Conservation (phyloP, 305 asterid species). For the Plantago rigida region DNA sequence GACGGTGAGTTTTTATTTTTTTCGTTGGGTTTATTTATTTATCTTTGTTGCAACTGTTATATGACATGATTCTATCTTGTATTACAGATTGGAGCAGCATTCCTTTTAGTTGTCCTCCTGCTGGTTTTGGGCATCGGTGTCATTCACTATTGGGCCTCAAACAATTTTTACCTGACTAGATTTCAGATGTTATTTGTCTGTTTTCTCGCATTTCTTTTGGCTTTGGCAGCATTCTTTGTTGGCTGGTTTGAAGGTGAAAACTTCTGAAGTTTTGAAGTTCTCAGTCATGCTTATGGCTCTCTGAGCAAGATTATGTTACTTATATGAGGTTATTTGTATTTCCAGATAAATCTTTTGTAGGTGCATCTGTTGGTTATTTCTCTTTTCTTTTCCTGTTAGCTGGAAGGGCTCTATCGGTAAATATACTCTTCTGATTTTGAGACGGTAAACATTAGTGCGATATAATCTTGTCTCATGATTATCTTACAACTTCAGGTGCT, state of each 20-base stretch:
- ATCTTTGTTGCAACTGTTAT: constrained; percentile 14
- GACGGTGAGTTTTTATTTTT: constrained; percentile 54
- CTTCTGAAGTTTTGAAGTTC: constrained; percentile 7
- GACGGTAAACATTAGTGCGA: constrained; percentile 4
- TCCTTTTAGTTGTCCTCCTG: constrained; percentile 82
- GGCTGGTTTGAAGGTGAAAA: constrained; percentile 76
- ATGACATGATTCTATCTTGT: constrained; percentile 26
- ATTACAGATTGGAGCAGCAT: constrained; percentile 87
- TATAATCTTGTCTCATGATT: constrained; percentile 14
- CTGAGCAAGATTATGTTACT: constrained; percentile 14
- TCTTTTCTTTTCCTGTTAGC: constrained; percentile 91
- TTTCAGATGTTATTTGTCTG: constrained; percentile 84
- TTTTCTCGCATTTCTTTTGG: constrained; percentile 92
- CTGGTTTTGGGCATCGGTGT: constrained; percentile 87
- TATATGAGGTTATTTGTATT: constrained; percentile 16
- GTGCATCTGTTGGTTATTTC: constrained; percentile 98
- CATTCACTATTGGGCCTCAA: constrained; percentile 96
- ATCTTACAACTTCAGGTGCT: constrained; percentile 52
- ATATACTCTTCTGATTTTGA: constrained; percentile 31
- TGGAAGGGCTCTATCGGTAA: constrained; percentile 96
- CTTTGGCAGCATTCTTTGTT: constrained; percentile 86
- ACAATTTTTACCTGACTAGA: constrained; percentile 92
- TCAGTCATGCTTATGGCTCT: constrained; percentile 13
- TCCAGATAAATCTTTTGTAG: constrained; percentile 81
- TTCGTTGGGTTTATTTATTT: constrained; percentile 12